These are phyloP conservation scores for Lachancea quebecensis DNA, from an alignment of 805 yeast species.

Conservation along the genomic window DNA sequence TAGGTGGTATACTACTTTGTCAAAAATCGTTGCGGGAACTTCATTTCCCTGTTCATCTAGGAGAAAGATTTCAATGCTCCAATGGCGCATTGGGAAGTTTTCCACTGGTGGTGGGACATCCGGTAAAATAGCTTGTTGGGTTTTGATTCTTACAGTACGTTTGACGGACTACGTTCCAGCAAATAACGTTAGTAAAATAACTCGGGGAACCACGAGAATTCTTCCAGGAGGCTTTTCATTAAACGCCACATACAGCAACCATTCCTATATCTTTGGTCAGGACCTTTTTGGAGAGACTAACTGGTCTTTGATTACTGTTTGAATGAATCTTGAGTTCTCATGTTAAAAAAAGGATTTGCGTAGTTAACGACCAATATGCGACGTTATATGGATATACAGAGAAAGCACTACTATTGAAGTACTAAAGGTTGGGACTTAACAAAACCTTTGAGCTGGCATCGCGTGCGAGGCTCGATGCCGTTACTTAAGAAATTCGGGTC, in stretches of 20 bases:
- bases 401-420: too few species aligned
- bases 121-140: slow-evolving; percentile 73
- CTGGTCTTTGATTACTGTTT: neutral
- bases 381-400: too few species aligned
- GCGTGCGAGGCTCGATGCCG: too few species aligned
- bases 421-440: too few species aligned
- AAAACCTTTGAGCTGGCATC: too few species aligned
- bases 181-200: slow-evolving; percentile 1
- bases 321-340: neutral
- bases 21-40: slow-evolving; percentile 80
- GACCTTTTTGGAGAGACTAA: neutral
- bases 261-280: neutral
- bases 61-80: slow-evolving; percentile 75
- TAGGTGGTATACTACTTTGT: slow-evolving; percentile 84
- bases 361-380: neutral
- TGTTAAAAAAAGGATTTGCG: neutral
- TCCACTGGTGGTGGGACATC: slow-evolving; percentile 83
- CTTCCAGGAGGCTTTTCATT: neutral
- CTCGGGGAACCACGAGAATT: too few species aligned
- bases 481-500: too few species aligned
- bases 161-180: slow-evolving; percentile 41
- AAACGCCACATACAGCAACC: slow-evolving; percentile 4
- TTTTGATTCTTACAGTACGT: slow-evolving; percentile 82
- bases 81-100: slow-evolving; percentile 88
- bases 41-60: slow-evolving; percentile 77